Base-by-base conservation (phyloP, 805 yeast species). In the Blastobotrys muscicola region DNA sequence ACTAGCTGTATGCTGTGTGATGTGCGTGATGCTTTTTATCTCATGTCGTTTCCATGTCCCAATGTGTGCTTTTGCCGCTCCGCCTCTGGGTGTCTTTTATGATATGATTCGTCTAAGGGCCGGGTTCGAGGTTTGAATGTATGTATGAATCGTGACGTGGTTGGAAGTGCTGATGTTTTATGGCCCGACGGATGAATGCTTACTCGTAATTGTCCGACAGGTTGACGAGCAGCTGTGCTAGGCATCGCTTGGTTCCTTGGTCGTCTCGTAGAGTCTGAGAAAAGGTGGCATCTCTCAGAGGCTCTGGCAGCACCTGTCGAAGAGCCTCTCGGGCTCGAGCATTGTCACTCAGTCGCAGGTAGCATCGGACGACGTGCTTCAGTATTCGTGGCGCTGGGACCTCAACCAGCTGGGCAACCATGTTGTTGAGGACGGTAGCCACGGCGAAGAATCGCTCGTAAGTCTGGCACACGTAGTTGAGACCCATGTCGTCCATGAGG, bases 371-470 rank as follows among this genome's bases (percentile, higher is more conserved):
- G 30, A 90, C 95, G 59, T 92, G 97, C 60, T 90, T 89, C 48
- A 90, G 70, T 41, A 90, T 69, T 53, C 97, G 74, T 0, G 90
- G 87, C 29, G 61, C 53, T 45, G 82, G 85, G 50, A 77, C 73
- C 39, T 75, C 74, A 2, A 80, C 77, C 47, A 90, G 67, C 64
- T 90, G 96, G 43, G 82, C 85, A 38, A 92, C 89, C 94, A 92
- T 92, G 38, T 72, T 76, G 33, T 84, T 76, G 49, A 90, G 71
- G 2, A 92, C 98, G 43, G 84, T 80, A 0, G 92, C 83, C 16
- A 92, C 97, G 1, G 97, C 96, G 49, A 82, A 85, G 60, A 90
- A 90, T 54, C 98, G 72, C 63, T 90, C 97, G 59, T 80, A 85
- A 0, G 97, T 90, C 45, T 94, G 95, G 66, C 97, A 92, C 15